These are phyloP conservation scores for Scalesia atractyloides DNA, from an alignment of 129 eudicot genomes.

Conservation along the genomic window DNA sequence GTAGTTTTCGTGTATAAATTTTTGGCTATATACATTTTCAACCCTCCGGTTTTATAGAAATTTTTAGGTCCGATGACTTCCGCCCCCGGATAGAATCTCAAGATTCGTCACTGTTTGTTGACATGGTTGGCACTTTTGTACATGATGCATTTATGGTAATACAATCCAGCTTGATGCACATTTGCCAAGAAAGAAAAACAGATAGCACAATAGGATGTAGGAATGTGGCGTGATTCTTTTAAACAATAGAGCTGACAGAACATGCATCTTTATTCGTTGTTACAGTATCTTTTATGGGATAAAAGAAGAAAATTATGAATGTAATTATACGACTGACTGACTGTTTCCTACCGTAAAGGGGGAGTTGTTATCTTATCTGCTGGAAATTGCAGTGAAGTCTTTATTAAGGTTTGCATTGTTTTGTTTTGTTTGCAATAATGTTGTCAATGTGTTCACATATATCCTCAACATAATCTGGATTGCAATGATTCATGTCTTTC, in stretches of 20 bases:
- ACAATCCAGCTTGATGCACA: slow-evolving; percentile 21
- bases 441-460: slow-evolving; percentile 22
- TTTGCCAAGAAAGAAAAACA: slow-evolving; percentile 29
- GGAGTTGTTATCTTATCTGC: slow-evolving; percentile 1
- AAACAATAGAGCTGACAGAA: slow-evolving; percentile 25
- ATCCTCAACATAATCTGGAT: not conserved
- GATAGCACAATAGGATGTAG: slow-evolving; percentile 5
- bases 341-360: slow-evolving; percentile 23
- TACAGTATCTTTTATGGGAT: slow-evolving; percentile 30
- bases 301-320: slow-evolving; percentile 19
- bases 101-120: too few relatives aligned
- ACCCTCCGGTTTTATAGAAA: too few relatives aligned
- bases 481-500: slow-evolving; percentile 17
- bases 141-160: slow-evolving; percentile 1
- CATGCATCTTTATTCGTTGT: slow-evolving; percentile 28
- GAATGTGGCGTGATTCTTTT: slow-evolving; percentile 22
- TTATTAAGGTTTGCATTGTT: slow-evolving; percentile 15
- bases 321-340: slow-evolving; percentile 35
- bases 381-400: slow-evolving; percentile 22
- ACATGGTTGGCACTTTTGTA: slow-evolving; percentile 6
- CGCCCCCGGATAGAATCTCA: too few relatives aligned
- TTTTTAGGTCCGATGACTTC: too few relatives aligned
- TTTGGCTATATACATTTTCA: too few relatives aligned
- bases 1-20: too few relatives aligned
- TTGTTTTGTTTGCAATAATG: slow-evolving; percentile 25